phyloP scores from a whole-genome alignment of 257 asterid genomes.

The Ilex asprella region DNA sequence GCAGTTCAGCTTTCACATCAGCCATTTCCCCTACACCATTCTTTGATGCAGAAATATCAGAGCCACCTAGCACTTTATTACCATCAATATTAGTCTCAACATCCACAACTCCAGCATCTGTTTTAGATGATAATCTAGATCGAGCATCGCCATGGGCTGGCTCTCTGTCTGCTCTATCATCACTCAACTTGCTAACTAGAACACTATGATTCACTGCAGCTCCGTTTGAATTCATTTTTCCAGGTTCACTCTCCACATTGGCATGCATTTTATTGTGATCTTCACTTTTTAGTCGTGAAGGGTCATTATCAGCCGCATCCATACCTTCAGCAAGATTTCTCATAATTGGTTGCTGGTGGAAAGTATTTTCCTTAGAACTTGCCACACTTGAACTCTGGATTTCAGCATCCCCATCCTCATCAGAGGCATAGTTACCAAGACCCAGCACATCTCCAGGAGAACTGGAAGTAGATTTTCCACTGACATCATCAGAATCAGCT shows the following conservation, averaged over 20 bases:
- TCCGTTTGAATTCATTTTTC: conserved; percentile 20
- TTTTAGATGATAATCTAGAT: conserved; percentile 22
- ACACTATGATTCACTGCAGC: conserved; percentile 13
- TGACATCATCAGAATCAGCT: conserved; percentile 30
- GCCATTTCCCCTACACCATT: conserved; percentile 23
- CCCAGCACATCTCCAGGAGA: conserved; percentile 76
- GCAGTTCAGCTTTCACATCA: conserved; percentile 35
- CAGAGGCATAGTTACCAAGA: conserved; percentile 75
- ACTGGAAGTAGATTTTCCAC: conserved; percentile 49
- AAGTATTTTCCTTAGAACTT: conserved; percentile 28
- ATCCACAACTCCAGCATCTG: conserved; percentile 25
- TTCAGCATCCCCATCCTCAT: conserved; percentile 69
- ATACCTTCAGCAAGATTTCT: conserved; percentile 26
- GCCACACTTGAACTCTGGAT: conserved; percentile 42
- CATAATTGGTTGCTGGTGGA: conserved; percentile 24
- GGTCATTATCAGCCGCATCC: conserved; percentile 35
- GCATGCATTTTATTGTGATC: conserved; percentile 3
- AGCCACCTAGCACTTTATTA: conserved; percentile 12
- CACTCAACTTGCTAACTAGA: conserved; percentile 23
- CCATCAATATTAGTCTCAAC: conserved; percentile 10
- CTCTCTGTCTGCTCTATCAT: conserved; percentile 24
- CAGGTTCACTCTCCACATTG: conserved; percentile 25
- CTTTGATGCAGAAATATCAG: conserved; percentile 22
- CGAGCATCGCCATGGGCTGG: conserved; percentile 20
- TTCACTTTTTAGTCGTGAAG: conserved; percentile 29